Percentiles rank a stretch among this genome's conserved stretches.
phyloP scores from a whole-genome alignment of 768 basidiomycete genomes.

The Tephrocybe sp. region DNA sequence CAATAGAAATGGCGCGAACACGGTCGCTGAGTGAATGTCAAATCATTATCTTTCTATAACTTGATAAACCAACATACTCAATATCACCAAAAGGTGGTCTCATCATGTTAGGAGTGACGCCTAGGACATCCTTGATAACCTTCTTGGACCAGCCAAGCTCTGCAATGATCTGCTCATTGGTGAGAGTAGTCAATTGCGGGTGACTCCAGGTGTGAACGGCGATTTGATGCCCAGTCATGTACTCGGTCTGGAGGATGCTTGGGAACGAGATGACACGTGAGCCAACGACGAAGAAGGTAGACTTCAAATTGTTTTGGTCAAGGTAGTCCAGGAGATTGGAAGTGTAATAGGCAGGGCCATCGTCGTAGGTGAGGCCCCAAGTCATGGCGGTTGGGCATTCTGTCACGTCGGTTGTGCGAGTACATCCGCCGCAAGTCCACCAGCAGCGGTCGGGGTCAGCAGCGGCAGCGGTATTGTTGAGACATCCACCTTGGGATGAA shows the following conservation, averaged over 20 bases:
- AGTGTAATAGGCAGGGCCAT: conserved; percentile 81
- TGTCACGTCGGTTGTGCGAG: conserved; percentile 63
- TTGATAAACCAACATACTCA: conserved; percentile 47
- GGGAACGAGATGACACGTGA: conserved; percentile 78
- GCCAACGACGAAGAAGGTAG: conserved; percentile 89
- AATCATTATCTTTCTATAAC: background rate
- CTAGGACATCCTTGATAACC: conserved; percentile 79
- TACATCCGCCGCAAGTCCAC: conserved; percentile 83
- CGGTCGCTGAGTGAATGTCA: conserved; percentile 57
- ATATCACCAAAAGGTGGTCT: conserved; percentile 83
- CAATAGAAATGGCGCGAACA: conserved; percentile 78
- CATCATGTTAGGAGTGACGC: conserved; percentile 77
- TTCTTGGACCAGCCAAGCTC: conserved; percentile 89
- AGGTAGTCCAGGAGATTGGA: conserved; percentile 73
- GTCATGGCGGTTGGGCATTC: conserved; percentile 68
- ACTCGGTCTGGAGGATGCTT: conserved; percentile 67
- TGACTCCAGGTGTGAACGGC: conserved; percentile 74
- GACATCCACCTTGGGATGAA: conserved; percentile 48
- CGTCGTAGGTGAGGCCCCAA: conserved; percentile 66
- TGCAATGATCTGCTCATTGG: conserved; percentile 82
- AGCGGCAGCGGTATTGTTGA: conserved; percentile 56
- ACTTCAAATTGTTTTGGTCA: conserved; percentile 58
- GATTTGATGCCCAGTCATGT: conserved; percentile 79
- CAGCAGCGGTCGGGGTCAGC: conserved; percentile 61
- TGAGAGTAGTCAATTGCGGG: conserved; percentile 65